Percentiles rank a stretch among this genome's conserved stretches.
phyloP scores from a whole-genome alignment of 768 basidiomycete genomes.

The Termitomyces sp. region DNA sequence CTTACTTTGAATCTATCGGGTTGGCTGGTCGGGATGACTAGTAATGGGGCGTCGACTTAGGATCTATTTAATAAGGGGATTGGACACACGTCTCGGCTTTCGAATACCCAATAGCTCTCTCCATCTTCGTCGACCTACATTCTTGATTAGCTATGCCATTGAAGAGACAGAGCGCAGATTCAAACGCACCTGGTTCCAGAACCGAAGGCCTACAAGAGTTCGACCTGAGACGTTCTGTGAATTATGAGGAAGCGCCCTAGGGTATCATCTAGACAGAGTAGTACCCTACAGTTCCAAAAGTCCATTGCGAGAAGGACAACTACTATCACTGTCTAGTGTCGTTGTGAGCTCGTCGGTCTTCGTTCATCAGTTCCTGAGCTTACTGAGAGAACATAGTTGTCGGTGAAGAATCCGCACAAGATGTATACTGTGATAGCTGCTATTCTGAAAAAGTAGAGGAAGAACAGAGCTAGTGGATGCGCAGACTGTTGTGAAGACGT shows the following conservation, averaged over 20 bases:
- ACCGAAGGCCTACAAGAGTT: constrained; percentile 90
- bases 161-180: neutral
- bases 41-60: neutral
- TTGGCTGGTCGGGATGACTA: constrained; percentile 90
- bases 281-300: constrained; percentile 96
- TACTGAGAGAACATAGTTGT: constrained; percentile 92
- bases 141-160: constrained; percentile 1
- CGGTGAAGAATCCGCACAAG: constrained; percentile 86
- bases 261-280: neutral
- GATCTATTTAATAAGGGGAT: neutral
- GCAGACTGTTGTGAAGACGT: constrained; percentile 54
- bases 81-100: constrained; percentile 84
- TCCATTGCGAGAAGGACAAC: constrained; percentile 95
- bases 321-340: constrained; percentile 71
- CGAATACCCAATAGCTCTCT: constrained; percentile 96
- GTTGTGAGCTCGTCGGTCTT: neutral
- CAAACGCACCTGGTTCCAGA: constrained; percentile 86
- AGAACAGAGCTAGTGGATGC: constrained; percentile 82
- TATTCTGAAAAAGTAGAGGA: constrained; percentile 84
- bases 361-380: constrained; percentile 12
- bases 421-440: constrained; percentile 91
- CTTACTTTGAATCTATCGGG: constrained; percentile 82
- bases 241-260: neutral
- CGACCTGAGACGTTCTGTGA: constrained; percentile 88
- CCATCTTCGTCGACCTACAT: constrained; percentile 91